Evolutionary conservation across 176 grass and related monocot species (phyloP).

Genomic region (Dactylis glomerata): DNA sequence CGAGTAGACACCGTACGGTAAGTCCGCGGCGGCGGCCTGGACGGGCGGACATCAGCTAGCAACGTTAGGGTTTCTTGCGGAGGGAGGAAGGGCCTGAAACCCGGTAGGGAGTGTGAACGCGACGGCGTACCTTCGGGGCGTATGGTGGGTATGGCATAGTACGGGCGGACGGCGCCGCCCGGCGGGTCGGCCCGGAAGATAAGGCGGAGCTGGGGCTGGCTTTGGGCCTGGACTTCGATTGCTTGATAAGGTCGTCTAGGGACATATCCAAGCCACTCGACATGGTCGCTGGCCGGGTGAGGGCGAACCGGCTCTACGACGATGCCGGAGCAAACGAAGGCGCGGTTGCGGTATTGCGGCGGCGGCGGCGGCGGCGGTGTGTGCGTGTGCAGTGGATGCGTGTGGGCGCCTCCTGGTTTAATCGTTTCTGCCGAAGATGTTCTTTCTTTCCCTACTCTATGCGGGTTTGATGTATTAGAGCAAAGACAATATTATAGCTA

Average conservation of each 20-base stretch:
- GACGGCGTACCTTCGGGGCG: conserved; percentile 34
- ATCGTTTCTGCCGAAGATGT: neutral
- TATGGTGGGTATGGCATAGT: conserved; percentile 29
- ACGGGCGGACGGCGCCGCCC: conserved; percentile 22
- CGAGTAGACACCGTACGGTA: conserved; percentile 52
- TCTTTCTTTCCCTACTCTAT: too few species aligned
- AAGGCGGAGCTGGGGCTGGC: conserved; percentile 2
- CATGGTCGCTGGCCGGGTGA: conserved; percentile 29
- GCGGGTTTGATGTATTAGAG: too few species aligned
- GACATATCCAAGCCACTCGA: conserved; percentile 56
- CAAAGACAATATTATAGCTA: too few species aligned
- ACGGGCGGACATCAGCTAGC: neutral
- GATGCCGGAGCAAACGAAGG: neutral
- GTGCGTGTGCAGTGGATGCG: neutral
- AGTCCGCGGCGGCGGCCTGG: conserved; percentile 20
- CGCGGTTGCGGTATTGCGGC: neutral
- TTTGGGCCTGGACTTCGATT: conserved; percentile 46
- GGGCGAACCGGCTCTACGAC: neutral
- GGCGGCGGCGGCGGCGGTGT: conserved; percentile 2
- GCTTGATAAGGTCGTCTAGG: conserved; percentile 59
- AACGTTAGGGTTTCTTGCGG: conserved; percentile 39
- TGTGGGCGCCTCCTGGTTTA: neutral
- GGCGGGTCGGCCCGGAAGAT: conserved; percentile 47
- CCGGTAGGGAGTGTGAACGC: neutral
- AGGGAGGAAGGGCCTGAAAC: neutral